Base-by-base conservation (phyloP, 2,329 filamentous ascomycete genomes). In the Aureobasidium sp. region DNA sequence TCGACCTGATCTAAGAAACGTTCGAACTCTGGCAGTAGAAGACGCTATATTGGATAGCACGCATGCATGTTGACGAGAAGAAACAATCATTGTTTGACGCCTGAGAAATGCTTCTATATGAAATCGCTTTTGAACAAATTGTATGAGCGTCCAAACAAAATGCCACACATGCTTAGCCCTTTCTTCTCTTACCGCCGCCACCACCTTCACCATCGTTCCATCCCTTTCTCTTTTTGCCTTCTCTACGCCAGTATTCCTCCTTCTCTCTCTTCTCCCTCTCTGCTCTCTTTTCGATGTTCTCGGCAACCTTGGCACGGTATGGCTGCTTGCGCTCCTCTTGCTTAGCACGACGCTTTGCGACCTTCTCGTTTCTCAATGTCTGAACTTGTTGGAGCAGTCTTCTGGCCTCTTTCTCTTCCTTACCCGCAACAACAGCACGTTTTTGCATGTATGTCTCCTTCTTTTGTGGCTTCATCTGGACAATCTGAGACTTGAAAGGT, bases 321-420 rank as follows among this genome's bases (percentile, higher is more conserved):
- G 85, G 86, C 67, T 85, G 84, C 64, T 89, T 84, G 72, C 90
- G 84, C 80, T 93, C 90, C 70, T 97, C 92, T 80, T 99, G 94
- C 77, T 93, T 93, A 62, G 81, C 87, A 26, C 85, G 77, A 50
- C 94, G 80, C 80, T 94, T 95, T 68, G 89, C 90, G 34, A 88
- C 84, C 74, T 95, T 94, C 71, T 97, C 94, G 71, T 95, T 96
- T 67, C 91, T 81, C 70, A 99, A 80, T 17, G 92, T 93, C 71
- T 90, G 88, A 58, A 99, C 84, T 80, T 97, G 94, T 78, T 96
- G 89, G 86, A 99, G 88, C 67, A 99, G 79, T 68, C 91, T 87
- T 36, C 94, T 82, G 5, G 91, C 91, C 74, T 88, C 88, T 81
- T 88, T 91, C 82, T 99, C 94, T 75, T 97, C 93, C 47, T 74